Evolutionary conservation across 2,329 filamentous ascomycete genomes (phyloP).

Genomic region (Neonectria hederae): DNA sequence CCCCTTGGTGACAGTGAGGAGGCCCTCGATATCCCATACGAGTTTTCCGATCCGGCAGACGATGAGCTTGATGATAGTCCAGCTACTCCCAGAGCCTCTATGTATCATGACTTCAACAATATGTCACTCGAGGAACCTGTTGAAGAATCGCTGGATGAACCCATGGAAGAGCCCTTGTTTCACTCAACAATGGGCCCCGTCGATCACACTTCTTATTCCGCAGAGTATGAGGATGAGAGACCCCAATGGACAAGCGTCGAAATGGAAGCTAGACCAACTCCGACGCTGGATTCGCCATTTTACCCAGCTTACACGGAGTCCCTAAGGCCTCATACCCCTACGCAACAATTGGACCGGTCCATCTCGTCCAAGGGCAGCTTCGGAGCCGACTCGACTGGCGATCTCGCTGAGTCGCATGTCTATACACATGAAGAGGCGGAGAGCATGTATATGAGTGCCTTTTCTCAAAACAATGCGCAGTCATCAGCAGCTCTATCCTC

Average conservation of each 20-base stretch:
- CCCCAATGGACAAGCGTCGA: conserved; percentile 35
- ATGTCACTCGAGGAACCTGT: conserved; percentile 37
- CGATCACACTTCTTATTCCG: conserved; percentile 31
- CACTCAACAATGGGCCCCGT: conserved; percentile 39
- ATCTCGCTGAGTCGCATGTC: conserved; percentile 71
- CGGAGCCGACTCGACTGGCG: conserved; percentile 48
- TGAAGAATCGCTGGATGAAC: conserved; percentile 34
- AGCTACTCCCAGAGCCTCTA: conserved; percentile 64
- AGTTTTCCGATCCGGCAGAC: conserved; percentile 52
- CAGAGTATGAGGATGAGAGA: conserved; percentile 29
- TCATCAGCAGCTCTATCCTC: conserved; percentile 18
- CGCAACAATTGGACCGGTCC: conserved; percentile 25
- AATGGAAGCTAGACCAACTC: conserved; percentile 31
- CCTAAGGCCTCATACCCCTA: conserved; percentile 12
- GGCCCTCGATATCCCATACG: conserved; percentile 66
- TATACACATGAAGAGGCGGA: conserved; percentile 84
- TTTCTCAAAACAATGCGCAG: conserved; percentile 59
- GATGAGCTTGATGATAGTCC: conserved; percentile 50
- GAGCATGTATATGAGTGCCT: conserved; percentile 86
- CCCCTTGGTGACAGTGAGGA: conserved; percentile 62
- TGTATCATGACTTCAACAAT: conserved; percentile 51
- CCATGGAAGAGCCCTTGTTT: conserved; percentile 43
- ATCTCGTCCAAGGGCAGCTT: conserved; percentile 28
- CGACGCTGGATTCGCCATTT: conserved; percentile 29
- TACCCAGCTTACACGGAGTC: conserved; percentile 29